phyloP scores from a whole-genome alignment of 805 yeast species.

The Lipomyces starkeyi region DNA sequence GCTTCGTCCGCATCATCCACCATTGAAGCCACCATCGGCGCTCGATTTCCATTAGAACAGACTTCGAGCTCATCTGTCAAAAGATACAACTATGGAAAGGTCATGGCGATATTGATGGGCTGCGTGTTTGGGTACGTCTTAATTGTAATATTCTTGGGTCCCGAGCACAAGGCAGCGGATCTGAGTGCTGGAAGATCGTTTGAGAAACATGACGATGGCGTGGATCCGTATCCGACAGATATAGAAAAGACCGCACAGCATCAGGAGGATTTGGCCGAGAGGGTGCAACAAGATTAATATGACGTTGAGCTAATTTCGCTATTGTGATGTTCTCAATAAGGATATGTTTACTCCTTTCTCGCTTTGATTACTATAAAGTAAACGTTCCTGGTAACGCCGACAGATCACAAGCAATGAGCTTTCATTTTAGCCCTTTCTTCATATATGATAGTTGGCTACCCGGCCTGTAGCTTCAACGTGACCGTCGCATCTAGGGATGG shows the following conservation, averaged over 20 bases:
- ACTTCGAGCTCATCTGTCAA: conserved; percentile 14
- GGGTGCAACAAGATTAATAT: too few species aligned
- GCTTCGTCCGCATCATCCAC: conserved; percentile 75
- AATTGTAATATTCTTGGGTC: conserved; percentile 60
- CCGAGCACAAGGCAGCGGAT: conserved; percentile 41
- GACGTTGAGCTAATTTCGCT: too few species aligned
- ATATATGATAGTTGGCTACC: too few species aligned
- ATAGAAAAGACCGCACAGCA: not conserved
- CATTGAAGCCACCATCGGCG: conserved; percentile 68
- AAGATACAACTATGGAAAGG: conserved; percentile 67
- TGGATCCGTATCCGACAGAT: not conserved
- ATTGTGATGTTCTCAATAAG: too few species aligned
- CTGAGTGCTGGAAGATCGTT: conserved; percentile 2
- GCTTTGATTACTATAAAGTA: too few species aligned
- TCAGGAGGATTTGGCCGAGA: not conserved
- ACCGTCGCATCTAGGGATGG: too few species aligned
- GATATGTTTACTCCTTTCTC: too few species aligned
- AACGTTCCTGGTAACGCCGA: too few species aligned
- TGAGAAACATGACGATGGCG: conserved; percentile 10
- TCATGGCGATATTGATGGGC: conserved; percentile 72
- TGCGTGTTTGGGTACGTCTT: conserved; percentile 63
- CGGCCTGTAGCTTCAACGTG: too few species aligned
- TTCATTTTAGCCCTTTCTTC: too few species aligned
- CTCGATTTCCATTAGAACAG: conserved; percentile 50
- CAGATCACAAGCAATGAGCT: too few species aligned